Evolutionary conservation across 2,329 filamentous ascomycete species (phyloP), one percentile per base, ranked within the genome.

Genomic region (Xylaria sp.): DNA sequence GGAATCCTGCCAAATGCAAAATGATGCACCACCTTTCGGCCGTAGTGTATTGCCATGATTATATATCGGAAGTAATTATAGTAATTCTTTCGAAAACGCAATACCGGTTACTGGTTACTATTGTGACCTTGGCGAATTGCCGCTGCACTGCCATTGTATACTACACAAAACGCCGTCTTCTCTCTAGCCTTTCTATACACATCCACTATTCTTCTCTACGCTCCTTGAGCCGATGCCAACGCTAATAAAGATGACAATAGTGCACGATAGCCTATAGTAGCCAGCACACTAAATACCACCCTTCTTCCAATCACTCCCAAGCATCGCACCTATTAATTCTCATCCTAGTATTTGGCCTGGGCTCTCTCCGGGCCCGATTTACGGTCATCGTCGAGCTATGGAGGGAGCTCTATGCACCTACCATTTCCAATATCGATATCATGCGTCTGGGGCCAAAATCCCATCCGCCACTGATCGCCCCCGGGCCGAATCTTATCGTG

Each of bases 1-100:
- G 3, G 51, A 57, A 68, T 68, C 66, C 66, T 68, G 41, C 41
- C 28, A 46, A 46, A 62, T 62, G 54, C 67, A 55, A 58, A 57
- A 43, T 62, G 58, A 28, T 49, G 64, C 56, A 48, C 39, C 49
- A 52, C 23, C 13, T 28, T 28, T 28, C 28, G 28, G 2, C 28
- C 28, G 28, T 46, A 36, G 23, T 49, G 39, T 36, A 39, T 31
- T 56, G 20, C 20, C 13, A 28, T 46, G 62, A 67, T 54, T 10
- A 43, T 43, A 41, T 28, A 13, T 12, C 4, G 13, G 2, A 43
- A 5, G 5, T 55, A 60, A 54, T 56, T 41, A 51, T 60, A 51
- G 49, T 36, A 8, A 54, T 51, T 62, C 64, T 39, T 49, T 61
- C 51, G 7, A 31, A 25, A 36, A 48, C 39, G 41, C 18, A 0